Percentiles rank a stretch among this genome's conserved stretches.
Conservation (phyloP, 441 rosid species). For the Gossypium davidsonii region DNA sequence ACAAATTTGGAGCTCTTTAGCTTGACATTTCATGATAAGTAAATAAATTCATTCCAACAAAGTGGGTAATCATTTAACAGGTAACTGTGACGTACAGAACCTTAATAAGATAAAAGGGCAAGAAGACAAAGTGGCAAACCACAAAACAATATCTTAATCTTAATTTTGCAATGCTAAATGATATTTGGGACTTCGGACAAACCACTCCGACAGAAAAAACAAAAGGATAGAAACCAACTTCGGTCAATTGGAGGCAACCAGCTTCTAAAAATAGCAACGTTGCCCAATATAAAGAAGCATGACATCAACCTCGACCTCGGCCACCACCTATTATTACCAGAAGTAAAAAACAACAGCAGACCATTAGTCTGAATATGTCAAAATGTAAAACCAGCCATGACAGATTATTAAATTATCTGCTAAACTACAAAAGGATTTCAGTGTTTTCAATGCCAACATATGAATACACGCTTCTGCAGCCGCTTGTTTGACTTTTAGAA, state of each 20-base stretch:
- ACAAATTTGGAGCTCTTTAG: neutral
- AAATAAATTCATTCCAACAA: neutral
- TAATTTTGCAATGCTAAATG: neutral
- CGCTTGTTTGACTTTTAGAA: no score
- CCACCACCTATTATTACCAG: slow-evolving; percentile 37
- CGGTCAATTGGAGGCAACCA: slow-evolving; percentile 24
- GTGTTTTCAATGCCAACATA: no score
- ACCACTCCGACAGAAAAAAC: neutral
- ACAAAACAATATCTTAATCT: neutral
- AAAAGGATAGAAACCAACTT: neutral
- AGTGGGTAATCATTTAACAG: neutral
- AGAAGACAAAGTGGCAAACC: neutral
- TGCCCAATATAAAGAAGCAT: slow-evolving; percentile 5
- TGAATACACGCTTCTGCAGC: no score
- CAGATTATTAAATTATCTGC: neutral
- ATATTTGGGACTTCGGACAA: slow-evolving; percentile 6
- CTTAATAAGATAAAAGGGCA: neutral
- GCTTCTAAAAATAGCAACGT: slow-evolving; percentile 39
- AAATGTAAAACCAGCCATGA: neutral
- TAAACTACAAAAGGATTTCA: neutral
- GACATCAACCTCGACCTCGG: slow-evolving; percentile 45
- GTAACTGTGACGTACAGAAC: neutral
- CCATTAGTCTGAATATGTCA: neutral
- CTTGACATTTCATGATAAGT: neutral
- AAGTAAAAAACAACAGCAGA: neutral